Evolutionary conservation across 1,139 yeast genomes (phyloP), one percentile per base, ranked within the genome.

Genomic region (Candida labiduridarum): DNA sequence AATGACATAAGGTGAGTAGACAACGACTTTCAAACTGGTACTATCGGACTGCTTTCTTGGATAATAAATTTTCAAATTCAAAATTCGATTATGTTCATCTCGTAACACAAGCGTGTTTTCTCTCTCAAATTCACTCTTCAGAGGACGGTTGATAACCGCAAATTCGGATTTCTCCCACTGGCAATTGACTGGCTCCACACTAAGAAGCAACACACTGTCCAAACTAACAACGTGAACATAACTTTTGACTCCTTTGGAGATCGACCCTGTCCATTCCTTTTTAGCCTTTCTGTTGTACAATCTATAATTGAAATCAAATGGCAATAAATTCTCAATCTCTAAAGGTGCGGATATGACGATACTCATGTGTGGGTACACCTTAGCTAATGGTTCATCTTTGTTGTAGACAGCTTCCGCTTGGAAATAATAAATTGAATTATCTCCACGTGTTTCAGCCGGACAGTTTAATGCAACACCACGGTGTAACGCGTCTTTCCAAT

Each of bases 311-410:
- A 92, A 71, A 58, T 90, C 96, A 62, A 80, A 89, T 0, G 99
- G 99, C 46, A 95, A 68, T 51, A 90, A 71, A 59, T 95, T 95
- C 59, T 88, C 92, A 54, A 95, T 77, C 58, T 89, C 90, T 38
- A 95, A 70, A 0, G 99, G 98, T 0, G 99, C 92, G 0, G 96
- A 85, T 19, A 95, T 71, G 1, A 85, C 80, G 39, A 94, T 69
- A 10, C 76, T 81, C 89, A 94, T 80, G 60, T 89, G 96, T 0
- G 99, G 99, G 59, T 90, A 95, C 0, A 88, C 79, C 54, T 78
- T 77, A 0, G 89, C 80, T 40, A 91, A 72, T 0, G 91, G 94
- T 55, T 88, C 94, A 15, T 78, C 74, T 30, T 68, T 64, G 59
- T 87, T 84, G 63, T 71, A 85, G 19, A 75, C 71, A 0, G 95